A percentile compares a stretch with the other conserved stretches of the same genome.
Conservation (phyloP, 805 yeast species). For the Monosporozyma siamensis region DNA sequence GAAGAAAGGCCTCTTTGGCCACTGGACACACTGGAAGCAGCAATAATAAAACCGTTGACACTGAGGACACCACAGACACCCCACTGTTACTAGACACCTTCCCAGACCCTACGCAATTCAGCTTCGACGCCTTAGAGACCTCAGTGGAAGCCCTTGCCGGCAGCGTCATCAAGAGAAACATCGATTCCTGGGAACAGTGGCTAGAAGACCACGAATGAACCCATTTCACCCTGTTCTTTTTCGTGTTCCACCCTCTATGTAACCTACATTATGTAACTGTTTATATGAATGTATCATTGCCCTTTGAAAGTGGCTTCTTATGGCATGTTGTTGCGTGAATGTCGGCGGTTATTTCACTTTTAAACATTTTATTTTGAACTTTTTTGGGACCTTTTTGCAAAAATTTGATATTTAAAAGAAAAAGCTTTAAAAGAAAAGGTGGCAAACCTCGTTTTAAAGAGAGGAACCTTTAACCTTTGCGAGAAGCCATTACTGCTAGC, state of each 20-base stretch:
- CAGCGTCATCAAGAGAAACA: constrained; percentile 50
- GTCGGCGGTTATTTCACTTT: no score
- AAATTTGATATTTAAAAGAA: no score
- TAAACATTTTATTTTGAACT: no score
- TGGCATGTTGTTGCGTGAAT: no score
- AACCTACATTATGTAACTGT: background rate
- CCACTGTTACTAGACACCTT: background rate
- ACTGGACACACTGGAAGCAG: background rate
- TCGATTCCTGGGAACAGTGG: constrained; percentile 67
- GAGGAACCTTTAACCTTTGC: no score
- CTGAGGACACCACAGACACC: constrained; percentile 10
- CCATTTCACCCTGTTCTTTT: no score
- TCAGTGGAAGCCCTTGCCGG: constrained; percentile 65
- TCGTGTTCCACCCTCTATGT: background rate
- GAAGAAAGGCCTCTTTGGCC: constrained; percentile 34
- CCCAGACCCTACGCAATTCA: constrained; percentile 31
- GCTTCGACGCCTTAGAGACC: constrained; percentile 63
- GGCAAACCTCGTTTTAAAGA: no score
- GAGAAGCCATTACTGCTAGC: no score
- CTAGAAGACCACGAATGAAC: constrained; percentile 39
- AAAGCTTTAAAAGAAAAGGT: no score
- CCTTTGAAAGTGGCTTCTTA: no score
- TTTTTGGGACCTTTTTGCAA: no score
- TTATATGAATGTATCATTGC: no score
- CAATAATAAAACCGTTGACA: constrained; percentile 15